These are phyloP conservation scores for Keqinozyma sinolaborantium DNA, from an alignment of 1,139 yeast species.

Conservation along the genomic window DNA sequence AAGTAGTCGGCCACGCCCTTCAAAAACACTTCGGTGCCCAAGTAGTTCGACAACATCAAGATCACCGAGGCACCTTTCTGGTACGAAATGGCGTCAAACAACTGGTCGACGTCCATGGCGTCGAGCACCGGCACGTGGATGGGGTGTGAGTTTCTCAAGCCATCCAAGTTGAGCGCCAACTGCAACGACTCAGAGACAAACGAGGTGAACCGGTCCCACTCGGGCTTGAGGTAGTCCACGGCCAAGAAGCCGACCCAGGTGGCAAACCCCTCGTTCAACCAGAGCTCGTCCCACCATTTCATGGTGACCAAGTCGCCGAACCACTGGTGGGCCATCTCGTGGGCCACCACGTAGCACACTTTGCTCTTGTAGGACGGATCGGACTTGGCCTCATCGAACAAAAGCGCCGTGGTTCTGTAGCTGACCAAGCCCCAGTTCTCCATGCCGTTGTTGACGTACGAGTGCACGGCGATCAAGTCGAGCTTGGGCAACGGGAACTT, in stretches of 20 bases:
- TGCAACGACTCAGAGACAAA: constrained; percentile 69
- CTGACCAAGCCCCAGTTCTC: constrained; percentile 90
- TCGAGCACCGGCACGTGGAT: constrained; percentile 80
- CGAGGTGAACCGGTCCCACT: constrained; percentile 81
- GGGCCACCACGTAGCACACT: constrained; percentile 85
- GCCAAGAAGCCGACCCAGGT: constrained; percentile 87
- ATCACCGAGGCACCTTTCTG: constrained; percentile 77
- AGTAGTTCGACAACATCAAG: constrained; percentile 65
- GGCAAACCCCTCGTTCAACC: constrained; percentile 90
- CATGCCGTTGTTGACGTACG: constrained; percentile 81
- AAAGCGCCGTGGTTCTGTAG: constrained; percentile 72
- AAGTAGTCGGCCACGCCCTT: constrained; percentile 72
- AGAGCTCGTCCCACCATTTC: constrained; percentile 94
- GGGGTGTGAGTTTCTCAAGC: constrained; percentile 76
- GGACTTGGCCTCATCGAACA: constrained; percentile 63
- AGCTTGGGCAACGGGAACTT: constrained; percentile 72
- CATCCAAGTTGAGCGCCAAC: constrained; percentile 66
- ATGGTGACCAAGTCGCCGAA: constrained; percentile 88
- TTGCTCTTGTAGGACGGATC: constrained; percentile 68
- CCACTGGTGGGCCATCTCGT: constrained; percentile 93
- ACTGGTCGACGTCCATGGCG: constrained; percentile 81
- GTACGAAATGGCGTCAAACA: constrained; percentile 82
- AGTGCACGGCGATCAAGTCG: constrained; percentile 74
- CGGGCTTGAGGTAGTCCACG: constrained; percentile 72
- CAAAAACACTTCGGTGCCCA: constrained; percentile 64